Base-by-base conservation (phyloP, 78 protist species). In the Dictyostelium brefeldianum region DNA sequence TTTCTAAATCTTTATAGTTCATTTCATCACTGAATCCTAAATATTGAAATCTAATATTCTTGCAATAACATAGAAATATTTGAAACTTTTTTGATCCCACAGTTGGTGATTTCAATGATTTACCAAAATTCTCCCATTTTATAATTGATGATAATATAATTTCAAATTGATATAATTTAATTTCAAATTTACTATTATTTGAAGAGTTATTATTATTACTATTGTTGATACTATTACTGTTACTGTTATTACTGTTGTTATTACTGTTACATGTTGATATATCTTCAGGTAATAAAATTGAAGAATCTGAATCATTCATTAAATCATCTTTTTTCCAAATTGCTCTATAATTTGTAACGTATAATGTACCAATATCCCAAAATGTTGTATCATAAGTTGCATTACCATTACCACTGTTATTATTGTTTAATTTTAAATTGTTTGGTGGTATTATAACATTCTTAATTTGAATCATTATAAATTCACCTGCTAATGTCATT, bases 351-450 rank as follows among this genome's bases (percentile, higher is more conserved):
- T 87, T 87, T 11, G 93, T 87, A 3, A 87, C 50, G 65, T 11
- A 87, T 5, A 87, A 74, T 65, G 84, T 77, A n/a, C 93, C 93
- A 51, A 17, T 25, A 14, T 87, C 84, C 93, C 93, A 87, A 7
- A 27, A 18, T 20, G 83, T 15, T 17, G 27, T n/a, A 31, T 78
- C 83, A 46, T 18, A 46, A 6, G 12, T 6, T 8, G 54, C 51
- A 27, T 46, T 75, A 25, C 43, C 29, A 27, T 75, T 50, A 14
- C 17, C 36, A 59, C 36, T 50, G 17, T 41, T 41, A 12, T 41
- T 70, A 69, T 36, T 41, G 7, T 36, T 69, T n/a, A 73, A 62
- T 31, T 50, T 74, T 20, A 64, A 51, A 31, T 77, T 77, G 27
- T 29, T 74, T 47, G 84, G 51, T 11, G 93, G 93, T 29, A 87